Percentiles rank a stretch among this genome's conserved stretches.
These are phyloP conservation scores for Phycomyces nitens DNA, from an alignment of 192 early-diverging fungal species.

Conservation along the genomic window DNA sequence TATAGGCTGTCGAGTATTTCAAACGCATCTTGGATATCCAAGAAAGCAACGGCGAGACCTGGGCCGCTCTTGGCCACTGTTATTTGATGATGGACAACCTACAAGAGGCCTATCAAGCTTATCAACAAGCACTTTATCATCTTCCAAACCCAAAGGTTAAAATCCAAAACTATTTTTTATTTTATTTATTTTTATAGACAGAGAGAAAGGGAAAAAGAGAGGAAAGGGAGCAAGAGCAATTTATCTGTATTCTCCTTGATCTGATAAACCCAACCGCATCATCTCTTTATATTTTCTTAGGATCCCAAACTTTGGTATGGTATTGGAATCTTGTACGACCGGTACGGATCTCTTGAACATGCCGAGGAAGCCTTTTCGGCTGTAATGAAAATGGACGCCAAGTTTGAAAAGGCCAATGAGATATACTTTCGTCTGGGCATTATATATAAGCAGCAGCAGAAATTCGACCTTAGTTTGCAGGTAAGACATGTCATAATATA, in stretches of 20 bases:
- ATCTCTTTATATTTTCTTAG: constrained; percentile 33
- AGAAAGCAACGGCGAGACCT: constrained; percentile 85
- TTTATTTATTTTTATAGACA: neutral
- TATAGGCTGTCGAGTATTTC: constrained; percentile 87
- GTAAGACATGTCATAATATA: constrained; percentile 38
- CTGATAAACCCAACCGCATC: neutral
- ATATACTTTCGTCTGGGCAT: constrained; percentile 97
- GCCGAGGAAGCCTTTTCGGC: constrained; percentile 95
- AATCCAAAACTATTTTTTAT: constrained; percentile 11
- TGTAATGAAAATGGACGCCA: constrained; percentile 92
- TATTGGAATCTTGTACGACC: constrained; percentile 95
- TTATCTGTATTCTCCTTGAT: neutral
- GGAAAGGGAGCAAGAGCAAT: neutral
- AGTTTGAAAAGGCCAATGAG: constrained; percentile 96
- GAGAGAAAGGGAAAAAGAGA: neutral
- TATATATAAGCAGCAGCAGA: constrained; percentile 92
- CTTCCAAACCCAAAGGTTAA: constrained; percentile 82
- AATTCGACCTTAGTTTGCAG: constrained; percentile 67
- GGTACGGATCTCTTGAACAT: constrained; percentile 94
- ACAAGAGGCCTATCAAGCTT: constrained; percentile 90
- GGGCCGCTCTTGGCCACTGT: constrained; percentile 94
- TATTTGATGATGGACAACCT: constrained; percentile 95
- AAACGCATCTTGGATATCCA: constrained; percentile 83
- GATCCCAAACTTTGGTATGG: constrained; percentile 99
- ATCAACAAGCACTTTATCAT: constrained; percentile 94